Conservation (phyloP, 371 early-diverging fungal genomes). For the Circinella minor region DNA sequence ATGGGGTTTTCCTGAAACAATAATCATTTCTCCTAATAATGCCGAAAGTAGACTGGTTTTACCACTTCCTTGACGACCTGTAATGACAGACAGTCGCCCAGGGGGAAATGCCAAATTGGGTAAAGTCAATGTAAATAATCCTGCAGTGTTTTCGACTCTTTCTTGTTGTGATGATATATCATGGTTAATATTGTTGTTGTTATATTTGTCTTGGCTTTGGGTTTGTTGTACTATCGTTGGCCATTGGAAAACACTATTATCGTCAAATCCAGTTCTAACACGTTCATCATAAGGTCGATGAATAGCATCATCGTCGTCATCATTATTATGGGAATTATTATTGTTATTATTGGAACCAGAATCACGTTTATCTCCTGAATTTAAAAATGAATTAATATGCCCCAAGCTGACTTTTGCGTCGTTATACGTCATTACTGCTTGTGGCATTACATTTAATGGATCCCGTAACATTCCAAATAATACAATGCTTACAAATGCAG, state of each 20-base stretch:
- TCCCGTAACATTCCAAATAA: conserved; percentile 65
- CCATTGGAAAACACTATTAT: conserved; percentile 33
- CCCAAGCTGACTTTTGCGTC: conserved; percentile 61
- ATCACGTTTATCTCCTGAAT: conserved; percentile 26
- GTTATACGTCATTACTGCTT: conserved; percentile 60
- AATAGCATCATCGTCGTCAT: conserved; percentile 4
- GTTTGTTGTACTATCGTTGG: neutral
- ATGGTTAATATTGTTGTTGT: neutral
- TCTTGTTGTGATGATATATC: conserved; percentile 1
- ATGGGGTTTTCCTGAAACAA: conserved; percentile 41
- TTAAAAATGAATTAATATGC: conserved; percentile 60
- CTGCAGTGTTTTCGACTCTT: neutral
- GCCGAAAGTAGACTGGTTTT: conserved; percentile 73
- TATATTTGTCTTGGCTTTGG: neutral
- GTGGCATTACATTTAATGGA: conserved; percentile 67
- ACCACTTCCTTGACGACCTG: conserved; percentile 68
- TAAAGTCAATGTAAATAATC: conserved; percentile 20
- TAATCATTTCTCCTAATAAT: conserved; percentile 67
- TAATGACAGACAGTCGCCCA: conserved; percentile 60
- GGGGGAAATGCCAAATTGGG: conserved; percentile 58
- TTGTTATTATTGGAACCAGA: conserved; percentile 19
- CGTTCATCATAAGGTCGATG: conserved; percentile 21
- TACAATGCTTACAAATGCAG: conserved; percentile 70
- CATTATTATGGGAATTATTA: neutral
- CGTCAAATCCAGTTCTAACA: conserved; percentile 27